Evolutionary conservation across 1,139 yeast genomes (phyloP), one percentile per base, ranked within the genome.

Genomic region (Protomyces arabidopsidicola): DNA sequence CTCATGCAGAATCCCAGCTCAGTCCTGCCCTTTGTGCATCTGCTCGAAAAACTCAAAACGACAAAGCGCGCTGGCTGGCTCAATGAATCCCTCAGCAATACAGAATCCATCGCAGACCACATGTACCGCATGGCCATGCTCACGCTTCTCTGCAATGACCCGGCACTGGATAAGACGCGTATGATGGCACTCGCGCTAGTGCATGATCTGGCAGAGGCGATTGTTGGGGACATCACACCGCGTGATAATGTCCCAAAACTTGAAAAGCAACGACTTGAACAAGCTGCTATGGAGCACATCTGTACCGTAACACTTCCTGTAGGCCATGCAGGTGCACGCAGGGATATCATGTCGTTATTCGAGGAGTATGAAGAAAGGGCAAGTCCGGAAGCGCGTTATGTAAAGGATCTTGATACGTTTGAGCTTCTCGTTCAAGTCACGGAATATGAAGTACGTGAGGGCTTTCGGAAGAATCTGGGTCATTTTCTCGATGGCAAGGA

Each of bases 51-150:
- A 45, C 80, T 93, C 71, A 93, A 93, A 75, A 79, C 85, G 5
- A 95, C 90, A 70, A 85, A 82, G 69, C 82, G 98, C 72, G 91
- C 98, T 0, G 98, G 98, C 1, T 93, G 98, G 98, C 75, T 93
- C 35, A 91, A 90, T 71, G 84, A 84, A 71, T 84, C 83, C 14
- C 80, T 93, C 39, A 81, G 84, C 0, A 73, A 75, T 9, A 83
- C 86, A 53, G 65, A 39, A 45, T 65, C 66, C 22, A 56, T 61
- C 39, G 63, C 62, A 36, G 98, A 93, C 75, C 99, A 93, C 75
- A 93, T 93, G 98, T 93, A 93, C 74, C 82, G 99, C 67, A 93
- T 95, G 98, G 85, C 91, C 3, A 79, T 91, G 53, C 84, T 91
- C 63, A 80, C 95, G 27, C 83, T 91, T 87, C 75, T 89, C 42